Evolutionary conservation across 495 filamentous ascomycete genomes (phyloP).

Genomic region (Penicillium nucicola): DNA sequence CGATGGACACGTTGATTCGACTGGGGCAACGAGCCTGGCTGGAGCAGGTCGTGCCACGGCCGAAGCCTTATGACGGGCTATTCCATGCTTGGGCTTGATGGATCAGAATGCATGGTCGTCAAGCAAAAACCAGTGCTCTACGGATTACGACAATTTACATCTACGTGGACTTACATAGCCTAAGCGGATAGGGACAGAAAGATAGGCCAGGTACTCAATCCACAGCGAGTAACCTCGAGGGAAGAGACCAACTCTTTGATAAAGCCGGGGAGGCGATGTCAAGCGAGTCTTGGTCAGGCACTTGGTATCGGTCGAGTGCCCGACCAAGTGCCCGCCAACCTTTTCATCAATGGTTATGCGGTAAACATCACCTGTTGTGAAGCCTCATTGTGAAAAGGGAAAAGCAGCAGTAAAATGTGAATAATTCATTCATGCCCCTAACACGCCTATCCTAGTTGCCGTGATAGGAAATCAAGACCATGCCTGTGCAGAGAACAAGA

Average conservation of each 20-base stretch:
- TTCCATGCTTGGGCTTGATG: no score
- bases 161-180: neutral
- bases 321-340: conserved; percentile 21
- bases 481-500: conserved; percentile 28
- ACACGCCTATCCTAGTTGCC: conserved; percentile 45
- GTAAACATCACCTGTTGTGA: conserved; percentile 46
- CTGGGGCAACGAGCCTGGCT: no score
- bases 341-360: conserved; percentile 52
- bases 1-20: no score
- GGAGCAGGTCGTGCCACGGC: no score
- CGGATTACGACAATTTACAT: neutral
- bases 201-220: conserved; percentile 26
- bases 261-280: conserved; percentile 11
- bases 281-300: conserved; percentile 22
- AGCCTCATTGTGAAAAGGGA: conserved; percentile 50
- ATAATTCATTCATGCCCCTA: conserved; percentile 44
- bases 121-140: neutral
- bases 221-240: neutral
- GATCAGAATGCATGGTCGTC: no score
- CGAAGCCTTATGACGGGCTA: no score
- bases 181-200: conserved; percentile 18
- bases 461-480: conserved; percentile 38
- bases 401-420: conserved; percentile 32
- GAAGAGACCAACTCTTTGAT: conserved; percentile 27
- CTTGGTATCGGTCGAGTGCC: no score